Conservation (phyloP, 176 grass and related monocot species). For the Canna indica region DNA sequence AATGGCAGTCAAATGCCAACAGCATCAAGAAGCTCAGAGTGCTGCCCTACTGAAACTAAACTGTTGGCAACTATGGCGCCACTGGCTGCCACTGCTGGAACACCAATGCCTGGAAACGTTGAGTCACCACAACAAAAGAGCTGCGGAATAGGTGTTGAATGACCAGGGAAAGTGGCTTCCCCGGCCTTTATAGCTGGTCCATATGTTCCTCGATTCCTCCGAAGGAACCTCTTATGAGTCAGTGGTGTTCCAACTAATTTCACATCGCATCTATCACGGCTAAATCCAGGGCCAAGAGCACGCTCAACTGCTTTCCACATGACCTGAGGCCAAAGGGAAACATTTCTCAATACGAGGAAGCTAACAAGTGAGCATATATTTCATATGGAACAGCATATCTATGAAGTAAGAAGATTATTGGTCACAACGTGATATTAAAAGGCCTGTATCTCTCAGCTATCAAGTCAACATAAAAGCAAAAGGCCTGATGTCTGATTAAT, state of each 20-base stretch:
- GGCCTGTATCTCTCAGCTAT: no score
- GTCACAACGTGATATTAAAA: no score
- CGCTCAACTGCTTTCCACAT: conserved; percentile 92
- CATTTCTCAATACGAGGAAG: conserved; percentile 5
- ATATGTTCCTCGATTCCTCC: conserved; percentile 83
- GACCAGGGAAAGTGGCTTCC: conserved; percentile 80
- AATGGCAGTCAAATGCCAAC: conserved; percentile 45
- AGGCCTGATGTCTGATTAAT: no score
- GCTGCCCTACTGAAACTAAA: conserved; percentile 60
- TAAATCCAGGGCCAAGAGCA: conserved; percentile 63
- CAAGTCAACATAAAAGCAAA: no score
- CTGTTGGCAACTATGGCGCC: conserved; percentile 94
- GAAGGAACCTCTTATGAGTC: conserved; percentile 73
- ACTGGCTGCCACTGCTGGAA: conserved; percentile 78
- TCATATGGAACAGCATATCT: neutral
- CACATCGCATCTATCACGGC: conserved; percentile 65
- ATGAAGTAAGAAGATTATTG: neutral
- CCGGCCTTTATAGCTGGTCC: conserved; percentile 92
- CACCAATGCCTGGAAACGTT: conserved; percentile 88
- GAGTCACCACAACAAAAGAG: conserved; percentile 95
- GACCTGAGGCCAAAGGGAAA: conserved; percentile 42
- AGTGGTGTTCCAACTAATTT: conserved; percentile 75
- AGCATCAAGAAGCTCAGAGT: conserved; percentile 89
- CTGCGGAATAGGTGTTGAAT: conserved; percentile 69
- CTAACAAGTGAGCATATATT: neutral